Conservation (phyloP, 2,329 filamentous ascomycete species). For the Ophiocordyceps australis region DNA sequence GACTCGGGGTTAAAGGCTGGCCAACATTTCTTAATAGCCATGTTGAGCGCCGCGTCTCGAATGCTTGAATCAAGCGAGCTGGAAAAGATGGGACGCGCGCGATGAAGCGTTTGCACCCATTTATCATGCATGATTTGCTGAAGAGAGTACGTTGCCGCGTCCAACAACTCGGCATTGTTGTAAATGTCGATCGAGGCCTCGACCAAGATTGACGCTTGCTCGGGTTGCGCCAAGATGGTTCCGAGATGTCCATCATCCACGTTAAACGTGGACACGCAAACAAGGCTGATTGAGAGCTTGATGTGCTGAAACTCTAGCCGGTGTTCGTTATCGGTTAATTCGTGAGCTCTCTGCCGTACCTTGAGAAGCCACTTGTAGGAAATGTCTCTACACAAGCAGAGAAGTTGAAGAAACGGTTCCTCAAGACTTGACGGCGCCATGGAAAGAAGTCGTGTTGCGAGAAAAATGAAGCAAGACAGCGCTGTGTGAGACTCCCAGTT, state of each 20-base stretch:
- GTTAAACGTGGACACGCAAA: background rate
- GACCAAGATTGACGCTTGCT: background rate
- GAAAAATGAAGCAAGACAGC: constrained; percentile 4
- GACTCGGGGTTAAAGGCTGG: constrained; percentile 1
- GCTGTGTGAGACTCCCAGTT: constrained; percentile 7
- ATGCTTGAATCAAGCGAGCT: fast-evolving
- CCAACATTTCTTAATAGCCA: constrained; percentile 5
- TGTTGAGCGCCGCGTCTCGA: constrained; percentile 2
- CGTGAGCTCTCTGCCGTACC: background rate
- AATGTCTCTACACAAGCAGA: background rate
- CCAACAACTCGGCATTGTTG: background rate
- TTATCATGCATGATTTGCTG: constrained; percentile 3
- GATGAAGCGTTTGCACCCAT: constrained; percentile 3
- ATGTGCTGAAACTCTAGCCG: background rate
- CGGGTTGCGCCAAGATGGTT: background rate
- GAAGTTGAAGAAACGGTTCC: background rate
- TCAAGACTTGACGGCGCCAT: background rate
- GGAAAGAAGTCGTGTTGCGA: constrained; percentile 5
- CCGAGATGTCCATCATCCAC: background rate
- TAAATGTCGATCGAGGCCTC: background rate
- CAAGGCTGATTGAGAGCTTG: background rate
- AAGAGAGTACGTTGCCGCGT: too few relatives aligned
- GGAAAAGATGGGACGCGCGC: background rate
- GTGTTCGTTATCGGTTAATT: background rate
- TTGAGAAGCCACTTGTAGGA: background rate